A percentile compares a stretch with the other conserved stretches of the same genome.
Conservation (phyloP, 495 filamentous ascomycete species). For the Hypomontagnella monticulosa region DNA sequence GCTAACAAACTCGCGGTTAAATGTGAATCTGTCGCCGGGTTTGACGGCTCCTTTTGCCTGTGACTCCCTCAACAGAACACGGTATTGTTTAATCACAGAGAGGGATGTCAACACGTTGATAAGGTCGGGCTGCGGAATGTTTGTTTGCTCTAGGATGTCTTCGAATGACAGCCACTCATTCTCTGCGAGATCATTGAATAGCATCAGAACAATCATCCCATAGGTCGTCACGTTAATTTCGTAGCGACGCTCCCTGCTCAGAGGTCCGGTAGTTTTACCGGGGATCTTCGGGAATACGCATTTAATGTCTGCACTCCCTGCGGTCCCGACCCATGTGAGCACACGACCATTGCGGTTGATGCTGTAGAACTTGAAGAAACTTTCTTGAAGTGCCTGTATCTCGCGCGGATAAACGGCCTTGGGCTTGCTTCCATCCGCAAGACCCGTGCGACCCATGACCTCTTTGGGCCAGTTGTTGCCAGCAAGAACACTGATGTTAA, state of each 20-base stretch:
- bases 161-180: slow-evolving; percentile 77
- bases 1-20: slow-evolving; percentile 85
- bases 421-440: slow-evolving; percentile 61
- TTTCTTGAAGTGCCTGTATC: slow-evolving; percentile 79
- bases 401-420: slow-evolving; percentile 76
- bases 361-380: slow-evolving; percentile 91
- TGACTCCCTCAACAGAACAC: slow-evolving; percentile 83
- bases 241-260: slow-evolving; percentile 77
- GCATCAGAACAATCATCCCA: slow-evolving; percentile 85
- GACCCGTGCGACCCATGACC: slow-evolving; percentile 66
- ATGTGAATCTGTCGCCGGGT: slow-evolving; percentile 79
- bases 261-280: slow-evolving; percentile 67
- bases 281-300: slow-evolving; percentile 76
- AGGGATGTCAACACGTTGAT: slow-evolving; percentile 84
- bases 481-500: slow-evolving; percentile 86
- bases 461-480: slow-evolving; percentile 95
- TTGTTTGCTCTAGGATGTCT: slow-evolving; percentile 84
- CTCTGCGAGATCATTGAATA: slow-evolving; percentile 83
- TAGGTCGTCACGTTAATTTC: slow-evolving; percentile 94
- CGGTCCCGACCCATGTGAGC: slow-evolving; percentile 78
- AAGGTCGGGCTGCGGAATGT: slow-evolving; percentile 82
- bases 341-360: slow-evolving; percentile 85
- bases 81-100: slow-evolving; percentile 83
- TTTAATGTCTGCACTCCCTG: slow-evolving; percentile 85
- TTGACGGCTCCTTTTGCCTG: slow-evolving; percentile 80